phyloP scores from a whole-genome alignment of 306 rosid genomes.

The Phaseolus lunatus region DNA sequence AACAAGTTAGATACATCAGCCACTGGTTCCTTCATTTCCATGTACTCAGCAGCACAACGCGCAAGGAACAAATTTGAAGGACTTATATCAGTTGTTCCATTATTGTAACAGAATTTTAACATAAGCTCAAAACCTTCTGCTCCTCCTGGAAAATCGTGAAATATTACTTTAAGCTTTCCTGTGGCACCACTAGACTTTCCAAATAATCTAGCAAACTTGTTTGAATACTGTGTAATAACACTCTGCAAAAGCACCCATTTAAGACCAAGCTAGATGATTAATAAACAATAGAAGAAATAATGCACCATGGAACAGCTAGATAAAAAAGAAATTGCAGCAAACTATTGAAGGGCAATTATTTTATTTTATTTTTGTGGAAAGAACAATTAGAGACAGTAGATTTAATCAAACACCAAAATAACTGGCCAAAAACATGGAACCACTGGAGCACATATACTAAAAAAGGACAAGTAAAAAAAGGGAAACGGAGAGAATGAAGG shows the following conservation, averaged over 20 bases:
- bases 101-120: conserved; percentile 76
- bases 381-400: conserved; percentile 10
- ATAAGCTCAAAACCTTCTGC: conserved; percentile 86
- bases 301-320: conserved; percentile 12
- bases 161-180: conserved; percentile 71
- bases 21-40: conserved; percentile 81
- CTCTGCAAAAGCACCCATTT: conserved; percentile 57
- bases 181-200: conserved; percentile 64
- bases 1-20: conserved; percentile 54
- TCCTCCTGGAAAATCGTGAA: conserved; percentile 96
- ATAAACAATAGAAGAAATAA: background rate
- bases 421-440: conserved; percentile 53
- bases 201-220: conserved; percentile 71
- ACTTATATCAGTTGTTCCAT: conserved; percentile 58
- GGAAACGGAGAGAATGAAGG: conserved; percentile 47
- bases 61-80: conserved; percentile 69
- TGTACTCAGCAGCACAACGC: conserved; percentile 72
- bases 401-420: conserved; percentile 21
- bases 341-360: background rate
- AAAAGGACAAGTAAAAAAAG: conserved; percentile 12
- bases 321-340: conserved; percentile 20
- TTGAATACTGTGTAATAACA: conserved; percentile 65
- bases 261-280: conserved; percentile 29
- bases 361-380: background rate
- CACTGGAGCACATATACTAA: conserved; percentile 43